phyloP scores from a whole-genome alignment of 1,284 basidiomycete genomes.

The Melampsora americana region DNA sequence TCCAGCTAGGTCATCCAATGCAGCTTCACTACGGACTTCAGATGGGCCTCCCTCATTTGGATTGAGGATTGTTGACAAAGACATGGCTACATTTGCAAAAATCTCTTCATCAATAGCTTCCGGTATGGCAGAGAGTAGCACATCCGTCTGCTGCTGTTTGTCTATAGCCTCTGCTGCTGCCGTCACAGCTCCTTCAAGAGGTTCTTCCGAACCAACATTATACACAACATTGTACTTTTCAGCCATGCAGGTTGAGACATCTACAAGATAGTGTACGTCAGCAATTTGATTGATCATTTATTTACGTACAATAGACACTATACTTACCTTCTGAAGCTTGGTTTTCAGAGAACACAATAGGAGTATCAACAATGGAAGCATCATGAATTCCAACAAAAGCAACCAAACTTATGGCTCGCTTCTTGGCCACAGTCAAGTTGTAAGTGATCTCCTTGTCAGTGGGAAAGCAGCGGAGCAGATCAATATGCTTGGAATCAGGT shows the following conservation, averaged over 20 bases:
- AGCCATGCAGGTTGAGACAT: constrained; percentile 9
- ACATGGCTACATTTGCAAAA: constrained; percentile 4
- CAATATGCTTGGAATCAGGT: background rate
- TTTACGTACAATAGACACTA: too few relatives aligned
- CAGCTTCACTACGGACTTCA: background rate
- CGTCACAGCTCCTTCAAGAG: background rate
- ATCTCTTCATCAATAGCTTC: constrained; percentile 1
- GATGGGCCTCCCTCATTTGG: background rate
- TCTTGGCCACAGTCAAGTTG: constrained; percentile 10
- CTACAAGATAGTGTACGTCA: background rate
- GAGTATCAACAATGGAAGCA: constrained; percentile 14
- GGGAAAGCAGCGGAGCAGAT: background rate
- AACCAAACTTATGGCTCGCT: too few relatives aligned
- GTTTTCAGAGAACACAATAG: background rate
- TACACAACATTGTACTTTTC: constrained; percentile 7
- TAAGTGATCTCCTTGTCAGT: constrained; percentile 14
- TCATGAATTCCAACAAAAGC: background rate
- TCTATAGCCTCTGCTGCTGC: background rate
- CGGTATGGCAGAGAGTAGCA: background rate
- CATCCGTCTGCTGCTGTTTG: background rate
- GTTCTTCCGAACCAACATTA: background rate
- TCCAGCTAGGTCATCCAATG: background rate
- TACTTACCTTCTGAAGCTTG: background rate
- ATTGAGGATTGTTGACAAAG: constrained; percentile 3
- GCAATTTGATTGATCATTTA: too few relatives aligned